Conservation (phyloP, 2,329 filamentous ascomycete species). For the Colletotrichum cereale region DNA sequence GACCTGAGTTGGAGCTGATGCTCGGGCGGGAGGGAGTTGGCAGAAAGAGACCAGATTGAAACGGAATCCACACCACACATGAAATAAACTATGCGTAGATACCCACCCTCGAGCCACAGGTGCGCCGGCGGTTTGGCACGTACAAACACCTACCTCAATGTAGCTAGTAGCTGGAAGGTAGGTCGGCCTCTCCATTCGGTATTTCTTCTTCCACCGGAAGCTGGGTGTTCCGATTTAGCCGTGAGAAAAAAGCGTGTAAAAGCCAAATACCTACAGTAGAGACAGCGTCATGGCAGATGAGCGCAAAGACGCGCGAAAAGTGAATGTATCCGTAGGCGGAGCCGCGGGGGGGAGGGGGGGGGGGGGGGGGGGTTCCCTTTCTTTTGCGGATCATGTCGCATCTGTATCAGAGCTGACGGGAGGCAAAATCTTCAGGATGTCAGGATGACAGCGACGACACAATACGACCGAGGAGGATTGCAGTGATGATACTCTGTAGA, state of each 20-base stretch:
- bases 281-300: background rate
- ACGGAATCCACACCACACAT: background rate
- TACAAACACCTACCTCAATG: no score
- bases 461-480: constrained; percentile 12
- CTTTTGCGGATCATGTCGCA: background rate
- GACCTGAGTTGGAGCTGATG: background rate
- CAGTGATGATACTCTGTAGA: constrained; percentile 17
- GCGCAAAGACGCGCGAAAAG: background rate
- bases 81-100: no score
- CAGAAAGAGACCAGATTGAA: background rate
- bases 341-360: no score
- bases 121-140: background rate
- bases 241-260: background rate
- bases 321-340: constrained; percentile 7
- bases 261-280: no score
- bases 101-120: no score
- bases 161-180: background rate
- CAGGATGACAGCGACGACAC: constrained; percentile 12
- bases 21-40: background rate
- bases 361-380: background rate
- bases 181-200: background rate
- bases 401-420: background rate
- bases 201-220: constrained; percentile 9
- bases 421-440: constrained; percentile 10
- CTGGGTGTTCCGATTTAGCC: constrained; percentile 9